phyloP scores from a whole-genome alignment of 139 green algal species.

The Desmodesmus armatus region DNA sequence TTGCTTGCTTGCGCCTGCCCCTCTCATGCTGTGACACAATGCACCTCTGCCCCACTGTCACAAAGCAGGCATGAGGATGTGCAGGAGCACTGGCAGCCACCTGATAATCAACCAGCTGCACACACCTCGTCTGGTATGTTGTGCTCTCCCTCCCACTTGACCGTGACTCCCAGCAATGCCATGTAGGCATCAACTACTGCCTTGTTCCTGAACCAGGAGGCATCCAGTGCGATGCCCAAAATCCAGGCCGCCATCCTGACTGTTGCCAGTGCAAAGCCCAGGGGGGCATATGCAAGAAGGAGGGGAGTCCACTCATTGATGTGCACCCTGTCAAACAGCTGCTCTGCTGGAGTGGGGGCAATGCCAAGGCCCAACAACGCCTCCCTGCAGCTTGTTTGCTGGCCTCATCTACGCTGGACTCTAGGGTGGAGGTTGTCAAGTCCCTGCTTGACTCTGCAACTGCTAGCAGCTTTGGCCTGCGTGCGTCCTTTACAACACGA shows the following conservation, averaged over 20 bases:
- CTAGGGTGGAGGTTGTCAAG: neutral
- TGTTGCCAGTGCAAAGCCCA: slow-evolving; percentile 18
- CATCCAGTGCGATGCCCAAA: slow-evolving; percentile 43
- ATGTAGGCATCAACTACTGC: slow-evolving; percentile 43
- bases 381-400: neutral
- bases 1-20: too few species aligned
- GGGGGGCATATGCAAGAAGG: slow-evolving; percentile 39
- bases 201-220: slow-evolving; percentile 49
- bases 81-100: neutral
- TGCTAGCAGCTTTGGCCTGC: too few species aligned
- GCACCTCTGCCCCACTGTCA: too few species aligned
- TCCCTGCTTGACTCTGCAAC: neutral
- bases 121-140: slow-evolving; percentile 49
- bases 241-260: slow-evolving; percentile 6
- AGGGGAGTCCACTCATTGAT: slow-evolving; percentile 7
- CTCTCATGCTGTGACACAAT: too few species aligned
- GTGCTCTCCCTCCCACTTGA: slow-evolving; percentile 57
- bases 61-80: too few species aligned
- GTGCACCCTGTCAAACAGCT: slow-evolving; percentile 13
- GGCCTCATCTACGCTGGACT: slow-evolving; percentile 13
- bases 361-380: neutral
- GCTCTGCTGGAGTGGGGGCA: neutral
- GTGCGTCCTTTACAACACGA: too few species aligned
- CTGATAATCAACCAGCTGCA: too few species aligned
- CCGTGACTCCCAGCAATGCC: slow-evolving; percentile 56